Percentiles rank a stretch among this genome's conserved stretches.
Conservation (phyloP, 495 filamentous ascomycete genomes). For the Trichoderma asperelloides region DNA sequence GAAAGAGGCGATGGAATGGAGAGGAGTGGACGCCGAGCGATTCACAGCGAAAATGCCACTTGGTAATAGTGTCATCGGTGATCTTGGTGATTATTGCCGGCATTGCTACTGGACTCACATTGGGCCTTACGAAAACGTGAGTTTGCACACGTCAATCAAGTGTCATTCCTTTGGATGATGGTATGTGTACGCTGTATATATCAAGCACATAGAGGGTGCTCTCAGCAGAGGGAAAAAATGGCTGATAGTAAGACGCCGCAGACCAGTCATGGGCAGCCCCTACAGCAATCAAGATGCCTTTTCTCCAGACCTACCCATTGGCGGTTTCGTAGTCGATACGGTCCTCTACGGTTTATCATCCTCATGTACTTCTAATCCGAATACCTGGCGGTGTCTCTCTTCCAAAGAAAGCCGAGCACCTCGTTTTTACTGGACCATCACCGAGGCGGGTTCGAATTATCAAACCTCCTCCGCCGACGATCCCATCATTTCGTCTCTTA, state of each 20-base stretch:
- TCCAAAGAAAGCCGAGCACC: conserved; percentile 32
- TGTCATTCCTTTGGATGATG: neutral
- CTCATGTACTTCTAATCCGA: conserved; percentile 40
- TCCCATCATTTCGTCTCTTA: conserved; percentile 57
- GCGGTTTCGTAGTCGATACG: conserved; percentile 46
- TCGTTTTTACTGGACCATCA: conserved; percentile 51
- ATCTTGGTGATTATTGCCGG: conserved; percentile 28
- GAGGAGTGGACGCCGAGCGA: neutral
- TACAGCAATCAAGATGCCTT: conserved; percentile 1
- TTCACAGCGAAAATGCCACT: conserved; percentile 23
- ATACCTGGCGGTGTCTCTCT: conserved; percentile 49
- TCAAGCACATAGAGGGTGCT: neutral
- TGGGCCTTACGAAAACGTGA: conserved; percentile 34
- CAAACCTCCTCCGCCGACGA: conserved; percentile 40
- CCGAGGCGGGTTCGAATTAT: conserved; percentile 15
- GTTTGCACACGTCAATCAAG: neutral
- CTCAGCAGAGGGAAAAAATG: neutral
- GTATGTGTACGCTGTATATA: neutral
- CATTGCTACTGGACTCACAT: conserved; percentile 32
- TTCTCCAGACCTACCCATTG: conserved; percentile 37
- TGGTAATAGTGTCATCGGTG: conserved; percentile 31
- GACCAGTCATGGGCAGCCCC: neutral
- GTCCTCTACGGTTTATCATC: conserved; percentile 39
- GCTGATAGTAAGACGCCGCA: neutral
- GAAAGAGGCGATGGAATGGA: neutral